Base-by-base conservation (phyloP, 2,329 filamentous ascomycete genomes). In the Ophiostoma pallidulum region DNA sequence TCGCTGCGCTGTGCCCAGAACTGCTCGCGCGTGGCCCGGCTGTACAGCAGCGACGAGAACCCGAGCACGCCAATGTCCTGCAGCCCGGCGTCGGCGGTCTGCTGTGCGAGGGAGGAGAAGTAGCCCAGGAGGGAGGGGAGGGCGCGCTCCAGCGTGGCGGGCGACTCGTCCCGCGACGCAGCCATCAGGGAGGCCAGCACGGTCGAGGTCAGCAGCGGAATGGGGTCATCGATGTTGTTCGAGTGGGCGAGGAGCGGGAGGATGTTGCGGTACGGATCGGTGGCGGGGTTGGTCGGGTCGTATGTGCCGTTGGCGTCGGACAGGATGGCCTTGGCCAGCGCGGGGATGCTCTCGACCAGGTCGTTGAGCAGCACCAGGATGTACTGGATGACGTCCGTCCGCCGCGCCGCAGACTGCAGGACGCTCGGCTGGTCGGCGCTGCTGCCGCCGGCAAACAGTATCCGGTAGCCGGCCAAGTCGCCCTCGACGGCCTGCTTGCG, bases 51-150 rank as follows among this genome's bases (percentile, higher is more conserved):
- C 18, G 85, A 75, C 31, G 92, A 96, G 66, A 91, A 94, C 62
- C 91, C 80, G 60, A 92, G 86, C 12, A 97, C 89, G 22, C 89
- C 91, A 61, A 97, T 95, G 61, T 98, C 92, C 66, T 98, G 92
- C 48, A 94, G 75, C 33, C 88, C 88, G 47, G 86, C 84, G 66
- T 98, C 92, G 36, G 85, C 77, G 28, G 16, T 39, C 62, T 82
- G 88, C 71, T 89, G 89, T 50, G 86, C 82, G 48, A 97, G 73
- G 45, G 81, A 80, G 8, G 89, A 86, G 26, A 97, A 78, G 66
- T 96, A 97, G 60, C 78, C 82, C 66, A 92, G 86, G 42, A 97
- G 75, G 59, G 87, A 74, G 16, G 88, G 85, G 38, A 97, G 77
- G 18, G 89, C 86, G 56, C 62, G 64, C 51, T 86, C 75, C 45